Conservation (phyloP, 345 rosid genomes). For the Camelina neglecta region DNA sequence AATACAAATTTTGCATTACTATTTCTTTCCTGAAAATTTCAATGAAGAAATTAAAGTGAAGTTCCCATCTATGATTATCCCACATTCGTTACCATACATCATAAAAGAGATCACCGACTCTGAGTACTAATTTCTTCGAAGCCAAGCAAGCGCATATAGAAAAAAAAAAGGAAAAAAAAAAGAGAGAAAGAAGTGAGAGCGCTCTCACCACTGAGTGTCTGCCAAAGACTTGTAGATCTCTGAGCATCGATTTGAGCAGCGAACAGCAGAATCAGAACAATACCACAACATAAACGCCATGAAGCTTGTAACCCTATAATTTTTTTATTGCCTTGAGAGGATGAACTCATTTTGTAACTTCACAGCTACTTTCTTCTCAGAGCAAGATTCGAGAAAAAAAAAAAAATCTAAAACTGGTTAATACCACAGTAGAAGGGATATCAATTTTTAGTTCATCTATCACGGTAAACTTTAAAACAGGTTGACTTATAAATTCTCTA, state of each 20-base stretch:
- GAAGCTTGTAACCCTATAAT: neutral
- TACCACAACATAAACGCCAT: conserved; percentile 2
- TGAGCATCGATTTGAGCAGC: conserved; percentile 53
- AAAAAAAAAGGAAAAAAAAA: neutral
- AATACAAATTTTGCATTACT: neutral
- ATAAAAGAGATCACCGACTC: too few species aligned
- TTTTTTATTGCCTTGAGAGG: neutral
- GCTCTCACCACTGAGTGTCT: conserved; percentile 54
- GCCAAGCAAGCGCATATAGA: neutral
- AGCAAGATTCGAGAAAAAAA: neutral
- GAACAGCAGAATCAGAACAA: conserved; percentile 35
- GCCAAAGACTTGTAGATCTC: conserved; percentile 54
- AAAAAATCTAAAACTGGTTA: neutral
- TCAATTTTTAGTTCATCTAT: neutral
- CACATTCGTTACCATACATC: neutral
- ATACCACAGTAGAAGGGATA: neutral
- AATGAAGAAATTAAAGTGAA: neutral
- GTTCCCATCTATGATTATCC: neutral
- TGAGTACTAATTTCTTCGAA: neutral
- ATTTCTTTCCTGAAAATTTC: neutral
- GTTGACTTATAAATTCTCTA: neutral
- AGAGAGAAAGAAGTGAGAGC: neutral
- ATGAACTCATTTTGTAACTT: conserved; percentile 8
- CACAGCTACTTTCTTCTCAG: neutral
- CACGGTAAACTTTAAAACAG: neutral